Evolutionary conservation across 805 yeast genomes (phyloP), one percentile per base, ranked within the genome.

Genomic region (Ogataea trehalophila): DNA sequence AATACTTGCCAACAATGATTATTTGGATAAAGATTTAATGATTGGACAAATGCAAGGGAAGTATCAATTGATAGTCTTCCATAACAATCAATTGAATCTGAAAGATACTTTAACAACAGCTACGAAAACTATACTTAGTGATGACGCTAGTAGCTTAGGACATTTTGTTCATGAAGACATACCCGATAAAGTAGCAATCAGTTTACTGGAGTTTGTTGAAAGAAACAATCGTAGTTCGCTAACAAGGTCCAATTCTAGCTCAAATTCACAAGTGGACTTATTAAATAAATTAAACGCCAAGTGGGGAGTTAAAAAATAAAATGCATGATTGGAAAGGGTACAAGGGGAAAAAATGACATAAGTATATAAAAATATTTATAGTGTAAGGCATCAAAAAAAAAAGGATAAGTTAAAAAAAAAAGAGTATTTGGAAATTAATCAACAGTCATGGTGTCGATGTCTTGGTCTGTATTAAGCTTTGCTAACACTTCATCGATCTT

Each of bases 1-100:
- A 37, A 74, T 94, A 1, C 67, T 95, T 15, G 95, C 98, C 0
- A 96, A 96, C 3, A 85, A 91, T 44, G 97, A 94, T 55, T 81
- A 86, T 18, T 72, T 95, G 31, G 99, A 94, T 66, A 89, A 85
- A 53, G 78, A 78, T 36, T 71, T 94, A 42, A 89, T 91, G 65
- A 82, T 94, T 44, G 99, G 97, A 0, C 99, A 95, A 66, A 94
- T 94, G 99, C 98, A 91, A 67, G 99, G 99, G 1, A 84, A 82
- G 62, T 94, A 85, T 65, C 99, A 95, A 67, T 74, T 94, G 37
- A 81, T 87, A 14, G 94, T 90, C 5, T 84, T 89, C 62, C 80
- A 76, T 43, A 55, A 60, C 36, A 48, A 48, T 31, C 52, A 55
- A 13, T 38, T 57, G 33, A 50, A 53, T 15, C 37, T 51, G 36